Evolutionary conservation across 2,329 filamentous ascomycete genomes (phyloP).

Genomic region (Cladosporium sp.): DNA sequence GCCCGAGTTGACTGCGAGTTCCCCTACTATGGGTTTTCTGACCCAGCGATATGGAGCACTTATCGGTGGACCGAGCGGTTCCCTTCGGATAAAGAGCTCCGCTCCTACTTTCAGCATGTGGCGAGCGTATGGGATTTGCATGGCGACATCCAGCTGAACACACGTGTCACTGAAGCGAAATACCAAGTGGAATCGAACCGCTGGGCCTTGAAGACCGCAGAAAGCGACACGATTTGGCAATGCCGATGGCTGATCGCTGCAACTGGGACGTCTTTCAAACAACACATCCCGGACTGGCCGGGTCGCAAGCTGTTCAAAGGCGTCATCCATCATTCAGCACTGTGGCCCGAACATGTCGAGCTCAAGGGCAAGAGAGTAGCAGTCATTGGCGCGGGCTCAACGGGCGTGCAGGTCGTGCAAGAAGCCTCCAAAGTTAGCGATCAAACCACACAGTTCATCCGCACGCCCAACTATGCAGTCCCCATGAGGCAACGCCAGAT

Average conservation of each 20-base stretch:
- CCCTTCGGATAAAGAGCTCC: slow-evolving; percentile 44
- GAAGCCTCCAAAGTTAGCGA: slow-evolving; percentile 30
- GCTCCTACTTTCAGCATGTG: slow-evolving; percentile 61
- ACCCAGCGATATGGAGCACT: neutral
- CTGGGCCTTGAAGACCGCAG: slow-evolving; percentile 52
- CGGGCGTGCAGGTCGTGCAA: slow-evolving; percentile 42
- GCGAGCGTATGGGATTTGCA: slow-evolving; percentile 56
- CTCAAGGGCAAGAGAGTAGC: slow-evolving; percentile 41
- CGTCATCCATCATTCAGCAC: slow-evolving; percentile 41
- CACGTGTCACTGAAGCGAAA: slow-evolving; percentile 33
- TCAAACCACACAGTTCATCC: slow-evolving; percentile 60
- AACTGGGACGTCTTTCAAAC: slow-evolving; percentile 41
- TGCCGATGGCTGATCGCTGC: slow-evolving; percentile 39
- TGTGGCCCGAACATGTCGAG: slow-evolving; percentile 39
- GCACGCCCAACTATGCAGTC: slow-evolving; percentile 64
- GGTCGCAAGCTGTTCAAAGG: slow-evolving; percentile 41
- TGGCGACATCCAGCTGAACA: slow-evolving; percentile 59
- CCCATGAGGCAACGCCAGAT: slow-evolving; percentile 54
- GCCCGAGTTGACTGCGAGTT: slow-evolving; percentile 49
- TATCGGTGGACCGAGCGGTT: slow-evolving; percentile 25
- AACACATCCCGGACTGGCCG: slow-evolving; percentile 40
- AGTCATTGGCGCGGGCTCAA: slow-evolving; percentile 45
- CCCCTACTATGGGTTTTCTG: slow-evolving; percentile 50
- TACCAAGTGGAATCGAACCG: slow-evolving; percentile 42
- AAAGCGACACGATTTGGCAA: slow-evolving; percentile 39